Base-by-base conservation (phyloP, 345 rosid species). In the Fremontodendron californicum region DNA sequence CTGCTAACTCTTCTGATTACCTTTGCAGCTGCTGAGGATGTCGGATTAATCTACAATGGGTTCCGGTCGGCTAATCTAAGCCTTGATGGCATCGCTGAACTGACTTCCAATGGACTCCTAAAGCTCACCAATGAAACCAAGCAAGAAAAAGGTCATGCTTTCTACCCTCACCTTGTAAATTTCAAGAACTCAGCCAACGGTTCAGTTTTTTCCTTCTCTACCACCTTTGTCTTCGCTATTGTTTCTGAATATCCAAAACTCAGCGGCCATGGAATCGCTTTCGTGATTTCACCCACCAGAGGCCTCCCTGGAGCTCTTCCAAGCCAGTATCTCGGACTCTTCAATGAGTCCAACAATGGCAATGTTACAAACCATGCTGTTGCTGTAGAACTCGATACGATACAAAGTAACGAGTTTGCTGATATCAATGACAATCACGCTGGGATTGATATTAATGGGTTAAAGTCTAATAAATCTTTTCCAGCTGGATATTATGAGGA, bases 201-300 rank as follows among this genome's bases (percentile, higher is more conserved):
- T 55, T 23, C 74, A 2, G 84, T 71, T 65, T 27, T 77, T 80
- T 79, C 90, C 66, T 90, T 90, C 86, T 84, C 93, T 2, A 18
- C 91, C 71, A 79, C 90, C 62, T 91, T 90, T 76, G 80, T 89
- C 65, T 93, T 91, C 39, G 89, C 83, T 0, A 91, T 93, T n/a
- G 62, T 77, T 6, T 74, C 97, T 15, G 74, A 90, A 29, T 69
- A 49, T 16, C 48, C 73, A 18, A 15, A 1, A 16, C 65, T 76
- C 65, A 52, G 73, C 42, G 73, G 73, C 27, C 73, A 66, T 6
- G 79, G 79, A 9, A 67, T 76, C 65, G 79, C 51, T 9, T 76
- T 76, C 65, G 79, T 76, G 10, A 39, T 76, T 12, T 23, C 79
- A 27, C 73, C 79, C 25, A 66, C 73, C 37, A 35, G 40, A 16